phyloP scores from a whole-genome alignment of 495 filamentous ascomycete species.

The Penicillium simplicissimum region DNA sequence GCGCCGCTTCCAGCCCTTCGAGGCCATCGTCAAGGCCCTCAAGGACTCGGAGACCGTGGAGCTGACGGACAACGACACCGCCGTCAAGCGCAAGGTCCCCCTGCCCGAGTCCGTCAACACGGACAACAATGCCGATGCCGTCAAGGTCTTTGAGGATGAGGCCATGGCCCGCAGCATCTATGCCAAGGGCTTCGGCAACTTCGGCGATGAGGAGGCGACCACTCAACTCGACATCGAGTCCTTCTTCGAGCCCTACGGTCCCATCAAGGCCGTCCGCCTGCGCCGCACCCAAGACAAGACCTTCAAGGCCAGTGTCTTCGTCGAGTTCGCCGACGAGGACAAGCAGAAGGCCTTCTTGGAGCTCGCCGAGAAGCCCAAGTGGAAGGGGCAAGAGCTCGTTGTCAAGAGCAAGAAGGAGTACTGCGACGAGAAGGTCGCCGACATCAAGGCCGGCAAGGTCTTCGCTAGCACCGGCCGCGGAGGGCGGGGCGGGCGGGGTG shows the following conservation, averaged over 20 bases:
- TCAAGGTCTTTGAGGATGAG: constrained; percentile 59
- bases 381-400: constrained; percentile 67
- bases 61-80: constrained; percentile 66
- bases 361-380: constrained; percentile 78
- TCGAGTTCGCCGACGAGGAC: constrained; percentile 80
- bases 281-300: constrained; percentile 66
- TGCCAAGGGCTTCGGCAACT: constrained; percentile 91
- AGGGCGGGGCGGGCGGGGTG: constrained; percentile 30
- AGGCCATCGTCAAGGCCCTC: constrained; percentile 78
- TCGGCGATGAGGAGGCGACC: constrained; percentile 71
- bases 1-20: constrained; percentile 83
- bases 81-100: constrained; percentile 72
- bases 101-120: constrained; percentile 50
- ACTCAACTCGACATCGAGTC: constrained; percentile 91
- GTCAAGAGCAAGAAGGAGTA: constrained; percentile 91
- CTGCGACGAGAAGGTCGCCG: constrained; percentile 69
- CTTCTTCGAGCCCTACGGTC: constrained; percentile 82
- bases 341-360: constrained; percentile 74
- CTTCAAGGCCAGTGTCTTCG: constrained; percentile 95
- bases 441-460: constrained; percentile 73
- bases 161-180: constrained; percentile 65
- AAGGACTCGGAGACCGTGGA: constrained; percentile 69
- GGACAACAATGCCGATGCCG: constrained; percentile 42
- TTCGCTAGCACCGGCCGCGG: constrained; percentile 49
- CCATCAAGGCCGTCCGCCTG: constrained; percentile 80